Conservation (phyloP, 306 rosid genomes). For the Quercus robur region DNA sequence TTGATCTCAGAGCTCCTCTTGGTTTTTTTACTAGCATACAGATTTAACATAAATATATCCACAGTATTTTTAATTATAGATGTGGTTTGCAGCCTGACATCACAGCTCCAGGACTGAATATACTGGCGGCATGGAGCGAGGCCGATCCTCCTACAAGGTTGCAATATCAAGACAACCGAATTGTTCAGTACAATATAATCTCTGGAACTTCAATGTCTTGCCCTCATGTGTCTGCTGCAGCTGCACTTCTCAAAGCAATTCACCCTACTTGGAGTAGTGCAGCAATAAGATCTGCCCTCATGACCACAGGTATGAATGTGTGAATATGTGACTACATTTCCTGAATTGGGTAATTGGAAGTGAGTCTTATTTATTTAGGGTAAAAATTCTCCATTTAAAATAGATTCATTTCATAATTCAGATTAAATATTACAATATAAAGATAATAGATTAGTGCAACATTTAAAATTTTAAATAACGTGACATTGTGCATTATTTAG, state of each 20-base stretch:
- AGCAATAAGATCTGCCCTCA: constrained; percentile 85
- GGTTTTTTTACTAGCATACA: not conserved
- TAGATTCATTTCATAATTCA: too few species aligned
- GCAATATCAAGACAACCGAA: constrained; percentile 46
- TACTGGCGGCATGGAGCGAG: constrained; percentile 90
- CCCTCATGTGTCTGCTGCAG: constrained; percentile 82
- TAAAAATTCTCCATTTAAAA: too few species aligned
- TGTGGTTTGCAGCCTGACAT: constrained; percentile 75
- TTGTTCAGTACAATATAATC: constrained; percentile 57
- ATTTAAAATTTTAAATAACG: too few species aligned
- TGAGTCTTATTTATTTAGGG: too few species aligned
- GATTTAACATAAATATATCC: not conserved
- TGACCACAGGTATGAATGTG: constrained; percentile 66
- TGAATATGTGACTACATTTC: not conserved
- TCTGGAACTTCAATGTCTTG: constrained; percentile 98
- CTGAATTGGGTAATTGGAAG: too few species aligned
- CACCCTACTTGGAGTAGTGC: constrained; percentile 88
- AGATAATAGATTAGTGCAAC: too few species aligned
- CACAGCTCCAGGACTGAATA: constrained; percentile 89
- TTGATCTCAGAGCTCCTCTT: too few species aligned
- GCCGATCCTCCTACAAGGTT: constrained; percentile 69
- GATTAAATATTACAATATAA: too few species aligned
- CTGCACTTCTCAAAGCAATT: constrained; percentile 73
- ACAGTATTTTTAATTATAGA: not conserved
- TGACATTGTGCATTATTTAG: too few species aligned